Conservation (phyloP, 2,329 filamentous ascomycete species). For the Claviceps sp. region DNA sequence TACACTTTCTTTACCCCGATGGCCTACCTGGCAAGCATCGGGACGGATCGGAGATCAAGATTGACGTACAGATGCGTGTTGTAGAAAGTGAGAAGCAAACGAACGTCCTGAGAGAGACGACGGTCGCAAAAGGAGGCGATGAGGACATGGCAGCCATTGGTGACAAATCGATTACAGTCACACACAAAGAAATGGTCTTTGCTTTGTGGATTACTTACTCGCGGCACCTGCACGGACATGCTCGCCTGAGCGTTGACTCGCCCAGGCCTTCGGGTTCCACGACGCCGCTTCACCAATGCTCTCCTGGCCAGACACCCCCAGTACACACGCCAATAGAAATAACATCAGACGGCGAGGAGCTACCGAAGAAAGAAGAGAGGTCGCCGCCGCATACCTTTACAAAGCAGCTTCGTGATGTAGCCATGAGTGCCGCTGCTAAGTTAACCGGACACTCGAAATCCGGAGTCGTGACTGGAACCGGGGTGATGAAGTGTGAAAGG, state of each 20-base stretch:
- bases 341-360: slow-evolving; percentile 35
- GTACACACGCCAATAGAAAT: slow-evolving; percentile 44
- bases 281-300: slow-evolving; percentile 67
- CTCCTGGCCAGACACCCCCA: slow-evolving; percentile 55
- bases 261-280: slow-evolving; percentile 48
- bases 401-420: slow-evolving; percentile 43
- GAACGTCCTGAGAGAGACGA: slow-evolving; percentile 46
- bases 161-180: slow-evolving; percentile 32
- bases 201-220: slow-evolving; percentile 97
- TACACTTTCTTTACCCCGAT: slow-evolving; percentile 69
- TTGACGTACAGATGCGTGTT: slow-evolving; percentile 93
- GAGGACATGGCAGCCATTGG: slow-evolving; percentile 31
- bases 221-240: slow-evolving; percentile 66
- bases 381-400: slow-evolving; percentile 36
- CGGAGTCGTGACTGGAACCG: slow-evolving; percentile 6
- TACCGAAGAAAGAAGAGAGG: slow-evolving; percentile 23
- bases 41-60: slow-evolving; percentile 81
- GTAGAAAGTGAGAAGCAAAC: slow-evolving; percentile 72
- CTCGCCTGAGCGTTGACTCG: slow-evolving; percentile 44
- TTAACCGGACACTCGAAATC: slow-evolving; percentile 29
- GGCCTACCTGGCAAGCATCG: slow-evolving; percentile 77
- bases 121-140: slow-evolving; percentile 48
- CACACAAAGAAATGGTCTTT: slow-evolving; percentile 68
- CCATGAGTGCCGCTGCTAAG: slow-evolving; percentile 40
- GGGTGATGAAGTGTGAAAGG: slow-evolving; percentile 17